A percentile compares a stretch with the other conserved stretches of the same genome.
Conservation (phyloP, 1,284 basidiomycete genomes). For the Leccinum pseudoinsigne region DNA sequence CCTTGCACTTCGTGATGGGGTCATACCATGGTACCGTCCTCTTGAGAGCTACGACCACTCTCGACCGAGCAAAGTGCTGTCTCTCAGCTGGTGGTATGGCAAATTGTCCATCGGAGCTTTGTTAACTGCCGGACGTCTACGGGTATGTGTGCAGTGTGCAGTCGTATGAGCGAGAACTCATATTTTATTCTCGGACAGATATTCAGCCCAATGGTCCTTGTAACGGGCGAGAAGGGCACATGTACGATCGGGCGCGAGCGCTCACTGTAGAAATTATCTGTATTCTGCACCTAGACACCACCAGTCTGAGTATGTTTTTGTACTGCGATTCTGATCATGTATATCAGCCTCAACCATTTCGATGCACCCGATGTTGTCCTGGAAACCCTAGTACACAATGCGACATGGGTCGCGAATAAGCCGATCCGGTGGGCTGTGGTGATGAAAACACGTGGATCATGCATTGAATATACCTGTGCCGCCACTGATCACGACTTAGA, state of each 20-base stretch:
- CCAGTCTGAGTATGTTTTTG: not conserved
- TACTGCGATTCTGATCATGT: not conserved
- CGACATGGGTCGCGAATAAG: not conserved
- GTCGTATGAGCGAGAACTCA: not conserved
- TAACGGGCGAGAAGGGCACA: constrained; percentile 8
- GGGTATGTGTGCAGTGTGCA: not conserved
- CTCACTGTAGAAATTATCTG: not conserved
- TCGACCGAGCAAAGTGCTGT: not conserved
- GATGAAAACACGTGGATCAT: not conserved
- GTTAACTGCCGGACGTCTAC: constrained; percentile 12
- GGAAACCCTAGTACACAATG: not conserved
- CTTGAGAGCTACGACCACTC: constrained; percentile 4
- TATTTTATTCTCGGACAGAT: not conserved
- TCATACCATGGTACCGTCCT: constrained; percentile 14
- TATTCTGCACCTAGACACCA: not conserved
- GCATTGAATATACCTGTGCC: not conserved
- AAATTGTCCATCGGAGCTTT: constrained; percentile 13
- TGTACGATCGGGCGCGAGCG: not conserved
- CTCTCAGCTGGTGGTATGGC: constrained; percentile 15
- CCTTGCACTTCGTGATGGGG: constrained; percentile 8
- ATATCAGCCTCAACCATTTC: not conserved
- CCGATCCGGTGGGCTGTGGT: not conserved
- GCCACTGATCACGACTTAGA: not conserved
- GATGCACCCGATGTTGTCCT: not conserved
- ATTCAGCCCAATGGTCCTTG: constrained; percentile 11